Evolutionary conservation across 208 protist species (phyloP).

Genomic region (Leishmania turanica): DNA sequence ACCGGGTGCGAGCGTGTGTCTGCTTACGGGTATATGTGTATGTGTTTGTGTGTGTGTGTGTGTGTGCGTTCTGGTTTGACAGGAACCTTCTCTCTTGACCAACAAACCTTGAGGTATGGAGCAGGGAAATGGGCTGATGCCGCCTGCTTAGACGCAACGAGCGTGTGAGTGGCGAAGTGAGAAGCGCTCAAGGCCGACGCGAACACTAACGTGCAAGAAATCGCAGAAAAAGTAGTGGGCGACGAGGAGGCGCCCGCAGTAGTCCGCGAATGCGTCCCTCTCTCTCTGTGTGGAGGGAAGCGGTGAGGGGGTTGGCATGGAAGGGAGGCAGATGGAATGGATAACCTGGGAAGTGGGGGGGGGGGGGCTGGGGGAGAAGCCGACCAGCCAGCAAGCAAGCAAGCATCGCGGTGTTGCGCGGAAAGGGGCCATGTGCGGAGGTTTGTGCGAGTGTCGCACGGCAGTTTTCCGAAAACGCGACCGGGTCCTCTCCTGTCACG

Average conservation of each 20-base stretch:
- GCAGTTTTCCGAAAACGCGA: not conserved
- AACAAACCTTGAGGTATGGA: not conserved
- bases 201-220: not conserved
- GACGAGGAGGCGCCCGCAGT: not conserved
- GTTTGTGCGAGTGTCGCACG: not conserved
- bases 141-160: not conserved
- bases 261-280: not conserved
- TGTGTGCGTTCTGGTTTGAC: not conserved
- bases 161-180: not conserved
- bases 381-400: not conserved
- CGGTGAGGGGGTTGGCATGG: not conserved
- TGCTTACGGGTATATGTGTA: not conserved
- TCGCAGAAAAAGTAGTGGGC: not conserved
- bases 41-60: not conserved
- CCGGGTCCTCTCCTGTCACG: not conserved
- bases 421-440: not conserved
- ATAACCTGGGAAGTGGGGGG: not conserved
- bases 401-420: not conserved
- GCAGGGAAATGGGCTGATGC: not conserved
- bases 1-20: no score
- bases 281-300: not conserved
- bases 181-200: not conserved
- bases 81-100: not conserved
- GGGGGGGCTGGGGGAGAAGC: not conserved
- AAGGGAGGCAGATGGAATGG: not conserved